A percentile compares a stretch with the other conserved stretches of the same genome.
phyloP scores from a whole-genome alignment of 164 flowering plant species.

The Sedum album region DNA sequence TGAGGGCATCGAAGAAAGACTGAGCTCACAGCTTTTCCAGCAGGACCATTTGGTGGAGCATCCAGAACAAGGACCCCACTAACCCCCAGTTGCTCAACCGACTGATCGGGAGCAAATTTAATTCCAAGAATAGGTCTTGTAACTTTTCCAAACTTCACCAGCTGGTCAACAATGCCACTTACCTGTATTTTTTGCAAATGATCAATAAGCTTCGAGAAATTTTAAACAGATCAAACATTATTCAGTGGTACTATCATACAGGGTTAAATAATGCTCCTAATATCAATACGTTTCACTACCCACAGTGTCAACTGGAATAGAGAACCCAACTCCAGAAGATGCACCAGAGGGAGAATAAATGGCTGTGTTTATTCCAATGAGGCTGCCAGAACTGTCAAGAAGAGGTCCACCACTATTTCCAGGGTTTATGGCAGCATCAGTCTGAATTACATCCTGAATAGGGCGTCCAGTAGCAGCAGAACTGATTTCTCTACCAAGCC shows the following conservation, averaged over 20 bases:
- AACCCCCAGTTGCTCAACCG: conserved; percentile 91
- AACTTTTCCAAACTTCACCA: conserved; percentile 84
- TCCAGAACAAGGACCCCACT: conserved; percentile 94
- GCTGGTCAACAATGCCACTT: conserved; percentile 82
- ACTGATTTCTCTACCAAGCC: conserved; percentile 87
- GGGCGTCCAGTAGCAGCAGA: conserved; percentile 98
- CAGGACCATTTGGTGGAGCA: conserved; percentile 91
- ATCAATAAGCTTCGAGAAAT: background rate
- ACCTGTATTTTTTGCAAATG: conserved; percentile 35
- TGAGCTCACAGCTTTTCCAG: conserved; percentile 15
- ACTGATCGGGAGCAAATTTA: conserved; percentile 45
- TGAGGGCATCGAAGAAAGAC: background rate
- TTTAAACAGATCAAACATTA: background rate
- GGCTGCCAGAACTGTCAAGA: conserved; percentile 89
- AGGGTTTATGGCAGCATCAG: conserved; percentile 98
- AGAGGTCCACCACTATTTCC: conserved; percentile 99
- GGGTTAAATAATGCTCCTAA: background rate
- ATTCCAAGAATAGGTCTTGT: conserved; percentile 92
- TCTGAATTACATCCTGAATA: conserved; percentile 94
- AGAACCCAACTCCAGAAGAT: conserved; percentile 96
- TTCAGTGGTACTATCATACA: background rate
- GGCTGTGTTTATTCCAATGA: conserved; percentile 94
- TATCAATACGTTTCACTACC: conserved; percentile 15
- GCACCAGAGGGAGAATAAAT: conserved; percentile 98
- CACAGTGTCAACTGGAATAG: conserved; percentile 95